Base-by-base conservation (phyloP, 2,329 filamentous ascomycete genomes). In the Aspergillus persii region DNA sequence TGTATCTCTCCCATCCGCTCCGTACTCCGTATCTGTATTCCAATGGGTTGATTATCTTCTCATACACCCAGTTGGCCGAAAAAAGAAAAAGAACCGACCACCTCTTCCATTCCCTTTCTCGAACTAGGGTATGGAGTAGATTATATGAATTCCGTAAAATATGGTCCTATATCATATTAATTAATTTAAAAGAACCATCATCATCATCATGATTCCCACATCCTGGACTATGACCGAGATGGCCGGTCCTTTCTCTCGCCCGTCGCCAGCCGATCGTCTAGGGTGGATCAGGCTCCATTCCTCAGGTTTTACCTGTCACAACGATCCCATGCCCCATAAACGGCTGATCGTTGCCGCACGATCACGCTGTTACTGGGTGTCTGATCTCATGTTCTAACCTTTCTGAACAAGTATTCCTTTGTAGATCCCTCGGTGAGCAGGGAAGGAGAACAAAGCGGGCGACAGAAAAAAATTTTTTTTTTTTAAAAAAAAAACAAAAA, bases 331-430 rank as follows among this genome's bases (percentile, higher is more conserved):
- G 69, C 70, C 68, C 71, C 71, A 69, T 73, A 69, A 74, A 74
- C 72, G 71, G 72, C 62, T 71, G 71, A 73, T 73, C 70, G 69
- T 68, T 71, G 66, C 68, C 64, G 66, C 66, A 65, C 66, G 67
- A 67, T 69, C 66, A 64, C 55, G 57, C 63, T 54, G 56, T 54
- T 41, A 36, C 33, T 36, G 33, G 15, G 31, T 12, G 9, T 50
- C 56, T 59, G 71, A 71, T 71, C 69, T 66, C 62, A 59, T 61
- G 31, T 23, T 54, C 36, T 41, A 48, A 23, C 18, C 36, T 52
- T 53, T 57, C 59, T 31, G 11, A 61, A 56, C 56, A 41, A 53
- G 44, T 49, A 57, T 60, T 30, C 44, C 55, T 15, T 18, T 54
- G 60, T 54, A 60, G 62, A 63, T 63, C 61, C 44, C 44, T 52